phyloP scores from a whole-genome alignment of 176 grass and related monocot genomes.

The Neostapfia colusana region DNA sequence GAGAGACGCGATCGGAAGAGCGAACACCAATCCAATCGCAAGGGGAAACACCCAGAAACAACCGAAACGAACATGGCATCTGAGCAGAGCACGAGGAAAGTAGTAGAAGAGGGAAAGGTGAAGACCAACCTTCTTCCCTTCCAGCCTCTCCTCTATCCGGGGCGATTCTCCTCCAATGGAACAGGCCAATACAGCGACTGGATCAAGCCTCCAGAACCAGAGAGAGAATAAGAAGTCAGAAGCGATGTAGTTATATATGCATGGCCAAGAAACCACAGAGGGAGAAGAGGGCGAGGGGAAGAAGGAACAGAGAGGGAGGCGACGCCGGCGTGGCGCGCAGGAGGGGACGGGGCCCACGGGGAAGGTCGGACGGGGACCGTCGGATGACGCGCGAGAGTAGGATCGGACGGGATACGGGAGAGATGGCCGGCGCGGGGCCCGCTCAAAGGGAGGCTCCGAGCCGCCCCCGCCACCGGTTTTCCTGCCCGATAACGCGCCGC shows the following conservation, averaged over 20 bases:
- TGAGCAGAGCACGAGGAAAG: not conserved
- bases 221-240: conserved; percentile 16
- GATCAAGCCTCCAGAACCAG: conserved; percentile 1
- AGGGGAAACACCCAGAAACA: not conserved
- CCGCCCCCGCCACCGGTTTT: conserved; percentile 50
- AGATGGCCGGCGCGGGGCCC: conserved; percentile 35
- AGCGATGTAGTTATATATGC: conserved; percentile 36
- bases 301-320: not conserved
- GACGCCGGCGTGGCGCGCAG: conserved; percentile 34
- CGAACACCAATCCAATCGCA: not conserved
- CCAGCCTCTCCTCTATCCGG: not conserved
- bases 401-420: conserved; percentile 38
- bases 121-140: conserved; percentile 25
- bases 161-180: conserved; percentile 22
- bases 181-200: conserved; percentile 9
- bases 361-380: conserved; percentile 24
- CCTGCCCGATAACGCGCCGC: conserved; percentile 40
- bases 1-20: not conserved
- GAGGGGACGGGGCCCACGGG: conserved; percentile 27
- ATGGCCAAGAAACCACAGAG: conserved; percentile 30
- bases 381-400: conserved; percentile 46
- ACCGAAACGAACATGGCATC: not conserved
- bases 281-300: too few relatives aligned
- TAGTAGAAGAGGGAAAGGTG: too few relatives aligned
- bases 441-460: conserved; percentile 36